A percentile compares a stretch with the other conserved stretches of the same genome.
These are phyloP conservation scores for Acephala macrosclerotiorum DNA, from an alignment of 2,329 filamentous ascomycete genomes.

Conservation along the genomic window DNA sequence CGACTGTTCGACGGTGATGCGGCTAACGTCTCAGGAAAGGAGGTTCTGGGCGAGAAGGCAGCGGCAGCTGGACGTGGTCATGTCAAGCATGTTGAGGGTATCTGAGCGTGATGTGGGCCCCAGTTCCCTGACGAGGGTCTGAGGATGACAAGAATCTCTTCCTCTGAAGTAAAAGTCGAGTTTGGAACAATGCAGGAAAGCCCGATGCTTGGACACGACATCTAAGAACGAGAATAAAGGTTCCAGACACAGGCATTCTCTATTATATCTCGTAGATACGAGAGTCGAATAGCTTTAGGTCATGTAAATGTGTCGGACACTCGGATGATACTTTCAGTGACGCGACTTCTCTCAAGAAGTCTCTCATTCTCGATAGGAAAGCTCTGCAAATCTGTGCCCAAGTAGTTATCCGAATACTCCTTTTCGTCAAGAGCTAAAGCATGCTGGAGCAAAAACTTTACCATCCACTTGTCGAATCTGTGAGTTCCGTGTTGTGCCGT, in stretches of 20 bases:
- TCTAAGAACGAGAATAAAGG: neutral
- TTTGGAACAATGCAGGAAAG: no score
- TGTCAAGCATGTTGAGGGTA: neutral
- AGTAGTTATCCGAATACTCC: neutral
- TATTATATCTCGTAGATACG: neutral
- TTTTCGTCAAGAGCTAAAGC: slow-evolving; percentile 42
- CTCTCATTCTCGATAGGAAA: neutral
- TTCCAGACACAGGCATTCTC: neutral
- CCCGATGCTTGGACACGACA: no score
- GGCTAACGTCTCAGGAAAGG: slow-evolving; percentile 20
- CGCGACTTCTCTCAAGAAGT: slow-evolving; percentile 4
- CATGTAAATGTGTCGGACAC: neutral
- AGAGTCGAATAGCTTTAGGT: neutral
- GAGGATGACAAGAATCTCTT: no score
- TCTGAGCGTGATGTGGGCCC: neutral
- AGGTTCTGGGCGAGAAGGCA: neutral
- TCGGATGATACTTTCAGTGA: slow-evolving; percentile 12
- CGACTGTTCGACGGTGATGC: slow-evolving; percentile 42
- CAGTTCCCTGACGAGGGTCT: no score
- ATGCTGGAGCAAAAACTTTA: slow-evolving; percentile 47
- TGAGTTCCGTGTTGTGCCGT: slow-evolving; percentile 42
- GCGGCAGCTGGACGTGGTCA: neutral
- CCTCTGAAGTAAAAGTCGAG: no score
- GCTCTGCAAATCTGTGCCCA: neutral
- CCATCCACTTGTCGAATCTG: slow-evolving; percentile 43